Conservation (phyloP, 352 stramenopile genomes). For the Globisporangium spinosum region DNA sequence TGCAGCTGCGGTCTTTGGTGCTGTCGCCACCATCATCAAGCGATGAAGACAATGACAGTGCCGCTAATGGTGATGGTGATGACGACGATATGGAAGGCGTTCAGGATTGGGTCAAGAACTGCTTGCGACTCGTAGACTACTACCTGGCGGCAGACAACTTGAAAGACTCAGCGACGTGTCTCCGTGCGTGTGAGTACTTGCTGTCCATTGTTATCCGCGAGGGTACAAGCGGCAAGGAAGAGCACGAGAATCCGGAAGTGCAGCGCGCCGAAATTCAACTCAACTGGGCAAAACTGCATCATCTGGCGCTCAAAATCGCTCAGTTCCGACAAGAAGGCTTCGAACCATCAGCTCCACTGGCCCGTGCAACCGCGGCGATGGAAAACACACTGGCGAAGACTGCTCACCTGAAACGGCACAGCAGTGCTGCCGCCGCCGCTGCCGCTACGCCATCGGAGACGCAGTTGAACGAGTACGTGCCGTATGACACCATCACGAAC, state of each 20-base stretch:
- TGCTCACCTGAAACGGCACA: background rate
- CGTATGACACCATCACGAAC: constrained; percentile 22
- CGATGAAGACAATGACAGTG: background rate
- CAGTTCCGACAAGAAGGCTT: constrained; percentile 26
- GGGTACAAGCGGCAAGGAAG: background rate
- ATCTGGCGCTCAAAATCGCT: constrained; percentile 42
- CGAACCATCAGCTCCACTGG: background rate
- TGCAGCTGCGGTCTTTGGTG: constrained; percentile 35
- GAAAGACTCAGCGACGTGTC: constrained; percentile 42
- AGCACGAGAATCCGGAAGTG: constrained; percentile 26
- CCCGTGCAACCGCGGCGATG: constrained; percentile 20
- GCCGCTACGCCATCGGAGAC: background rate
- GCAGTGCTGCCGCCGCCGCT: background rate
- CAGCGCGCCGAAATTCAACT: constrained; percentile 37
- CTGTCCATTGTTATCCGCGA: constrained; percentile 12
- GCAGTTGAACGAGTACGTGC: constrained; percentile 29
- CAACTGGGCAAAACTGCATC: constrained; percentile 51
- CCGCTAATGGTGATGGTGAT: background rate
- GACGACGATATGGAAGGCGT: constrained; percentile 22
- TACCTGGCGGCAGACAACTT: constrained; percentile 47
- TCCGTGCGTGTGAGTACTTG: constrained; percentile 46
- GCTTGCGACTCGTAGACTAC: constrained; percentile 52
- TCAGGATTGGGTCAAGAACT: constrained; percentile 58
- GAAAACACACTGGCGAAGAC: constrained; percentile 20
- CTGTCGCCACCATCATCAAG: background rate